A percentile compares a stretch with the other conserved stretches of the same genome.
These are phyloP conservation scores for Populus alba DNA, from an alignment of 345 rosid genomes.

Conservation along the genomic window DNA sequence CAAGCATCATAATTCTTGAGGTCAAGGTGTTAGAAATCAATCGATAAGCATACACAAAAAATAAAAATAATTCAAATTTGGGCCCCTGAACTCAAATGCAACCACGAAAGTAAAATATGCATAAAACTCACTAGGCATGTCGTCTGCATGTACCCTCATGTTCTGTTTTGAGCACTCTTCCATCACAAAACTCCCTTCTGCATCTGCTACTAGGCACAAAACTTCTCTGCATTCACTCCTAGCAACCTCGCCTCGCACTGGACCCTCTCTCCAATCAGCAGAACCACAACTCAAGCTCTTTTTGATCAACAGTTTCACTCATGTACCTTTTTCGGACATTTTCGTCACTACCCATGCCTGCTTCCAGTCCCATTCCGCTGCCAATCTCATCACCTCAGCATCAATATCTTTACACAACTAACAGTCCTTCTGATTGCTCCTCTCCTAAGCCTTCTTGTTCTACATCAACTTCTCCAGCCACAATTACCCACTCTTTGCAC, in stretches of 20 bases:
- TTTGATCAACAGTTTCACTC: constrained; percentile 74
- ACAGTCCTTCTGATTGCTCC: constrained; percentile 73
- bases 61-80: no score
- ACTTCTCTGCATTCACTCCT: constrained; percentile 72
- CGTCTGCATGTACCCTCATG: constrained; percentile 89
- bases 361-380: constrained; percentile 71
- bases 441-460: constrained; percentile 75
- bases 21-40: neutral
- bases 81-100: neutral
- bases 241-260: constrained; percentile 52
- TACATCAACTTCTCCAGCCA: constrained; percentile 90
- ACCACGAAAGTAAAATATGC: neutral
- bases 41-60: neutral
- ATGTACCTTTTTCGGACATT: constrained; percentile 43
- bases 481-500: constrained; percentile 32
- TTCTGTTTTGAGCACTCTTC: constrained; percentile 72
- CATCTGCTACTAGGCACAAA: constrained; percentile 76
- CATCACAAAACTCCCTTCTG: constrained; percentile 93
- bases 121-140: constrained; percentile 41
- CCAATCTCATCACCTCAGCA: constrained; percentile 87
- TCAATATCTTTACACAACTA: constrained; percentile 73
- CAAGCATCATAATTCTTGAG: neutral
- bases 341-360: constrained; percentile 72
- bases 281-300: constrained; percentile 93
- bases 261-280: constrained; percentile 75